Evolutionary conservation across 371 early-diverging fungal species (phyloP).

Genomic region (Saksenaea vasiformis): DNA sequence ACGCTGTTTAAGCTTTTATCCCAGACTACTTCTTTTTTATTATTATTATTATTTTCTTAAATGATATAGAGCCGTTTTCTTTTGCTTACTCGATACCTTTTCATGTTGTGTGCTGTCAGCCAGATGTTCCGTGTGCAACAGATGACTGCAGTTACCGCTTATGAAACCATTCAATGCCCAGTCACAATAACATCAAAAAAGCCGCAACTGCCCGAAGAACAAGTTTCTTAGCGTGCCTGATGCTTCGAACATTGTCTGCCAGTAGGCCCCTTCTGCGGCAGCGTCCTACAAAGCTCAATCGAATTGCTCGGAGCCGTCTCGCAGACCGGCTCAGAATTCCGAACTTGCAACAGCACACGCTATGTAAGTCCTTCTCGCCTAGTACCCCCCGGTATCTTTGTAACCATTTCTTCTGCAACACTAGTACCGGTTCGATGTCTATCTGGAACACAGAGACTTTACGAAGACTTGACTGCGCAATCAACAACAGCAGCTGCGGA

Average conservation of each 20-base stretch:
- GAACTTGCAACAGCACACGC: background rate
- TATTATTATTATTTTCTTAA: too few species aligned
- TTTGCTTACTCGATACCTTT: too few species aligned
- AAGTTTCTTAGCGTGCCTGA: background rate
- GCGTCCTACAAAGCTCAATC: background rate
- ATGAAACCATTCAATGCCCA: background rate
- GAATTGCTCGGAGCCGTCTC: background rate
- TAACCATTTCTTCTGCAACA: background rate
- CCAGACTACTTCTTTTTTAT: too few species aligned
- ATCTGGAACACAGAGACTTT: background rate
- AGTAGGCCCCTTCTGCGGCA: conserved; percentile 5
- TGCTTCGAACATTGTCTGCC: conserved; percentile 5
- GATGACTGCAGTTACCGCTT: too few species aligned
- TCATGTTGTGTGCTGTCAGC: too few species aligned
- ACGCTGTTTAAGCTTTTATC: too few species aligned
- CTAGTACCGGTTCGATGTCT: background rate
- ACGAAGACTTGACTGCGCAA: background rate
- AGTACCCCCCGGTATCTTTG: background rate
- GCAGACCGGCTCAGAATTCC: background rate
- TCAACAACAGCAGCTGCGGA: background rate
- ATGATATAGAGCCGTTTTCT: too few species aligned
- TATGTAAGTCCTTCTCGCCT: background rate
- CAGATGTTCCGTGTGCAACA: too few species aligned
- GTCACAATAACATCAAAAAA: conserved; percentile 4
- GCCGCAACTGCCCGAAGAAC: background rate